phyloP scores from a whole-genome alignment of 345 rosid species.

The Dipteronia sinensis region DNA sequence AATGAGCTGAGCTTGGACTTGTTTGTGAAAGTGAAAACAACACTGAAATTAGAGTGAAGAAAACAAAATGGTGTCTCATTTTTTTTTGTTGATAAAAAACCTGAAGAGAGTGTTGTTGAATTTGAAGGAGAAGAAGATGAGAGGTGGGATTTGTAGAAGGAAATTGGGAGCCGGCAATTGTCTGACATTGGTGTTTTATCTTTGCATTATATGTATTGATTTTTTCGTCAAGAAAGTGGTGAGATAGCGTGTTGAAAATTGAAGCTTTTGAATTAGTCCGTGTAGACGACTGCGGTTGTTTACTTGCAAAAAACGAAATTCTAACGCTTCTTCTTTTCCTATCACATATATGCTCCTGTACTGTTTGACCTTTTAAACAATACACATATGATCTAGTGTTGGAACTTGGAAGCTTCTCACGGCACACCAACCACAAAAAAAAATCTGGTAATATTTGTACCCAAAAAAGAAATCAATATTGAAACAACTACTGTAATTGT shows the following conservation, averaged over 20 bases:
- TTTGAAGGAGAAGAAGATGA: neutral
- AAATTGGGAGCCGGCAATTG: neutral
- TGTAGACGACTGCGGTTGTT: neutral
- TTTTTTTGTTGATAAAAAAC: slow-evolving; percentile 1
- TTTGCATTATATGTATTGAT: neutral
- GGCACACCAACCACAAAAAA: no score
- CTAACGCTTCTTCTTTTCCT: neutral
- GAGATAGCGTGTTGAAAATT: slow-evolving; percentile 6
- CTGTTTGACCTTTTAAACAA: neutral
- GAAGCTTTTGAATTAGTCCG: neutral
- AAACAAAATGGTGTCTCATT: slow-evolving; percentile 20
- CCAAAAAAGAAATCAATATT: neutral
- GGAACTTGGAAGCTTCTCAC: neutral
- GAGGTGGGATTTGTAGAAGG: neutral
- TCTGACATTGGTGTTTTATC: neutral
- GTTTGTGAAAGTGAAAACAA: slow-evolving; percentile 15
- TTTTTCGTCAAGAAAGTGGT: neutral
- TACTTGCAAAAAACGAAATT: neutral
- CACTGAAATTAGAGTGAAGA: slow-evolving; percentile 20
- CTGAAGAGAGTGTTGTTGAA: neutral
- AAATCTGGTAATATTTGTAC: no score
- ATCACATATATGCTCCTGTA: neutral
- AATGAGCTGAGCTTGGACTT: slow-evolving; percentile 27
- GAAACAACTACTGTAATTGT: no score
- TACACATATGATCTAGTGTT: neutral